Base-by-base conservation (phyloP, 2,329 filamentous ascomycete species). In the Clonostachys chloroleuca region DNA sequence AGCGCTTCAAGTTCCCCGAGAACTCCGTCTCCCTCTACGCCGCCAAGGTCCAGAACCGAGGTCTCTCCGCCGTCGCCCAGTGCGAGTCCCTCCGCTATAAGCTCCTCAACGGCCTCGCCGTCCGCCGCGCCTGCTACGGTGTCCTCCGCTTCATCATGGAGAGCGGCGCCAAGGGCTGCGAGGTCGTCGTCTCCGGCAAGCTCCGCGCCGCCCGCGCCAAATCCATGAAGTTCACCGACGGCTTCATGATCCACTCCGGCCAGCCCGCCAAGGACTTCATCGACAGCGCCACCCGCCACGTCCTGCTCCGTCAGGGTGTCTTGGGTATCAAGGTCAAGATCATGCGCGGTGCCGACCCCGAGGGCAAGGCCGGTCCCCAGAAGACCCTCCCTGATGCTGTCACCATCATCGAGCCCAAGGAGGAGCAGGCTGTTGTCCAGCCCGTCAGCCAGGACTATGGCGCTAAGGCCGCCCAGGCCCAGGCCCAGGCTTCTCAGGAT, bases 251-350 rank as follows among this genome's bases (percentile, higher is more conserved):
- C 80, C 94, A 99, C 89, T 99, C 94, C 68, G 94, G 94, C 79
- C 94, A 99, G 77, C 94, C 94, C 69, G 94, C 92, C 69, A 92
- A 95, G 80, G 94, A 99, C 80, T 99, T 99, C 82, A 99, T 99
- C 74, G 94, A 99, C 83, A 83, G 79, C 67, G 95, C 95, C 64
- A 97, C 94, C 68, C 94, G 94, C 66, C 94, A 99, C 89, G 94
- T 99, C 66, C 91, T 99, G 61, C 92, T 99, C 75, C 89, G 95
- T 79, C 94, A 99, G 83, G 94, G 94, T 89, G 94, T 99, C 60
- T 83, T 99, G 60, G 94, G 94, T 80, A 99, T 99, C 82, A 99
- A 99, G 86, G 94, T 99, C 77, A 99, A 99, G 92, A 99, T 99
- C 81, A 99, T 99, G 94, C 92, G 95, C 74, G 94, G 94, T 71